A percentile compares a stretch with the other conserved stretches of the same genome.
These are phyloP conservation scores for Phallus indusiatus DNA, from an alignment of 768 basidiomycete genomes.

Conservation along the genomic window DNA sequence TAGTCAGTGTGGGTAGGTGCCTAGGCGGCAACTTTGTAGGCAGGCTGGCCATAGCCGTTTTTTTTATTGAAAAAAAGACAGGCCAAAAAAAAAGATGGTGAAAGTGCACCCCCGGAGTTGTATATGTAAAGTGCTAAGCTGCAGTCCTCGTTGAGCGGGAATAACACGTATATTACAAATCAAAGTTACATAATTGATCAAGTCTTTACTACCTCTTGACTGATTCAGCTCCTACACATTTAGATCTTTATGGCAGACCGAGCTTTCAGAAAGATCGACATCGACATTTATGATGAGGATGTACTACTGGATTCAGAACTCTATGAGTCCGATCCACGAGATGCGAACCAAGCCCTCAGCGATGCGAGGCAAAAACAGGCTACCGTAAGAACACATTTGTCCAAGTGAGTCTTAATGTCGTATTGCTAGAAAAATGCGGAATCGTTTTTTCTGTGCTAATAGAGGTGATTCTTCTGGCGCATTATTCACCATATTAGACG, in stretches of 20 bases:
- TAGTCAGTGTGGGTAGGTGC: constrained; percentile 5
- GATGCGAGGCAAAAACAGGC: constrained; percentile 70
- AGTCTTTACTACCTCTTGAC: too few relatives aligned
- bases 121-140: too few relatives aligned
- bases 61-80: too few relatives aligned
- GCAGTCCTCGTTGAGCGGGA: too few relatives aligned
- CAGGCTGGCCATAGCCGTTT: neutral
- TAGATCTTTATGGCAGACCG: constrained; percentile 25
- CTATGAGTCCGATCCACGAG: constrained; percentile 77
- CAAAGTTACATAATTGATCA: too few relatives aligned
- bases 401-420: constrained; percentile 45
- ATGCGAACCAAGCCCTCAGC: constrained; percentile 50
- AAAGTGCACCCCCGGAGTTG: too few relatives aligned
- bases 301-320: constrained; percentile 75
- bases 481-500: constrained; percentile 58
- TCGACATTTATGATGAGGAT: constrained; percentile 92
- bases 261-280: constrained; percentile 87
- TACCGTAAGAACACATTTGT: constrained; percentile 61
- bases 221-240: too few relatives aligned
- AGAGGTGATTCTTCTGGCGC: constrained; percentile 77
- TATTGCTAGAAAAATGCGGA: neutral
- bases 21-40: constrained; percentile 4
- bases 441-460: neutral
- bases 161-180: too few relatives aligned
- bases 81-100: neutral